Conservation (phyloP, 257 asterid genomes). For the Fraxinus quadrangulata region DNA sequence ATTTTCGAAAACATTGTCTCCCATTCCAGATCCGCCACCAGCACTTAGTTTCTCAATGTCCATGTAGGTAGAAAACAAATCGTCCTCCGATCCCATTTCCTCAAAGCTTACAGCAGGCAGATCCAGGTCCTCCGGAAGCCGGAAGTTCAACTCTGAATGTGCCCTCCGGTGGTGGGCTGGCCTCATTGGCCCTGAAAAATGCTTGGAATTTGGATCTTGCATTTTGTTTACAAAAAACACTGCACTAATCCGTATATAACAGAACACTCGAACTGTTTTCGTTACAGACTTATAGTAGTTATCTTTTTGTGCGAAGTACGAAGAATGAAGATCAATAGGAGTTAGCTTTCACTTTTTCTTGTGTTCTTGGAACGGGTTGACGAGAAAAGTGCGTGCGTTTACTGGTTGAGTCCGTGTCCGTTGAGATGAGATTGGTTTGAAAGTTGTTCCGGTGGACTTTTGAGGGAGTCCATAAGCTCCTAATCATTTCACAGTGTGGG, state of each 20-base stretch:
- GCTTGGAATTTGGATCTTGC: slow-evolving; percentile 4
- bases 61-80: slow-evolving; percentile 64
- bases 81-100: slow-evolving; percentile 67
- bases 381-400: background rate
- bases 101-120: slow-evolving; percentile 50
- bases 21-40: slow-evolving; percentile 40
- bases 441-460: background rate
- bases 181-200: slow-evolving; percentile 11
- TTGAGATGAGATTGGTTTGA: background rate
- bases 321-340: background rate
- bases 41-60: slow-evolving; percentile 61
- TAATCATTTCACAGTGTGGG: background rate
- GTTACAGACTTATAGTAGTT: background rate
- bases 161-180: slow-evolving; percentile 52
- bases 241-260: background rate
- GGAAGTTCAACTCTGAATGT: slow-evolving; percentile 53
- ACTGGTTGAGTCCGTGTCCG: background rate
- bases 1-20: slow-evolving; percentile 24
- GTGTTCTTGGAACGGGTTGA: background rate
- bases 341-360: background rate
- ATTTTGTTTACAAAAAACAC: background rate
- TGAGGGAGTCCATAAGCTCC: background rate
- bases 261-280: background rate
- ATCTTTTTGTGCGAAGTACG: background rate
- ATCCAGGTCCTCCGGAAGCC: slow-evolving; percentile 52